These are phyloP conservation scores for Marasmius sp. DNA, from an alignment of 1,284 basidiomycete species.

Conservation along the genomic window DNA sequence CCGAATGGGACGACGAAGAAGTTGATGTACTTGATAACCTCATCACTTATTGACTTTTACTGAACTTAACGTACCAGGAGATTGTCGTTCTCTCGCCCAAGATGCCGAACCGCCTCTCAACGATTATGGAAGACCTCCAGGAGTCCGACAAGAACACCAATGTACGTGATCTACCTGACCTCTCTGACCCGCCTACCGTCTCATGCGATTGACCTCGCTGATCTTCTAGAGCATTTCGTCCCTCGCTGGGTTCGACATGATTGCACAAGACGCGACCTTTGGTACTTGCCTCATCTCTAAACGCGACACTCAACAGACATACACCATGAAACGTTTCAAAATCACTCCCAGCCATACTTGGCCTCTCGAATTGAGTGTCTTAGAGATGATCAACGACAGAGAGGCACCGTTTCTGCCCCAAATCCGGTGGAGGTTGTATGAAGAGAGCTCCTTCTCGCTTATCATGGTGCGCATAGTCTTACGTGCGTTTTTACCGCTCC, in stretches of 20 bases:
- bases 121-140: conserved; percentile 18
- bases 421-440: conserved; percentile 67
- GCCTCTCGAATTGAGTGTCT: conserved; percentile 55
- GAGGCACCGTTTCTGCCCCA: conserved; percentile 60
- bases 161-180: neutral
- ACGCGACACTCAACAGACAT: conserved; percentile 32
- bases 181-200: neutral
- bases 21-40: conserved; percentile 32
- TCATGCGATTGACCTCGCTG: neutral
- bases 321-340: conserved; percentile 52
- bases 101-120: conserved; percentile 13
- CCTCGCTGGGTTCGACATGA: conserved; percentile 15
- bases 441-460: conserved; percentile 59
- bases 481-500: neutral
- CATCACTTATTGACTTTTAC: neutral
- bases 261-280: conserved; percentile 1
- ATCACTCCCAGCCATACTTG: conserved; percentile 9
- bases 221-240: conserved; percentile 5
- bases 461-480: conserved; percentile 40
- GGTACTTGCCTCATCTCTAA: conserved; percentile 9
- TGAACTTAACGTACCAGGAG: conserved; percentile 28
- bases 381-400: conserved; percentile 51
- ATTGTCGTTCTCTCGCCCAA: conserved; percentile 37
- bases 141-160: neutral
- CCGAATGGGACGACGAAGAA: conserved; percentile 42